Percentiles rank a stretch among this genome's conserved stretches.
Conservation (phyloP, 75 land plant genomes). For the Pinus albicaulis region DNA sequence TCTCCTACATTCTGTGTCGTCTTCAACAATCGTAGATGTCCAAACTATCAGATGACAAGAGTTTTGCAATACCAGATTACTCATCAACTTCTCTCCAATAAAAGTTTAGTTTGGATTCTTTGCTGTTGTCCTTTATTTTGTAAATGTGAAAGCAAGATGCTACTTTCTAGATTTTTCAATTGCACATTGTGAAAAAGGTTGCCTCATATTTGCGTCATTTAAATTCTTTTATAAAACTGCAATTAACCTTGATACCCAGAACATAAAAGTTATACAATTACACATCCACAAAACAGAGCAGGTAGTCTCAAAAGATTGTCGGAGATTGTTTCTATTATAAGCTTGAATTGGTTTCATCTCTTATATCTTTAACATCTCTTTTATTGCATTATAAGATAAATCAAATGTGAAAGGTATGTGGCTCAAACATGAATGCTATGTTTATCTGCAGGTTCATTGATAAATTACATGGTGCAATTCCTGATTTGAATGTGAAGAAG, state of each 20-base stretch:
- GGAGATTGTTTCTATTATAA: not conserved
- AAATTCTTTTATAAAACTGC: too few relatives aligned
- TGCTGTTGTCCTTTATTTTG: too few relatives aligned
- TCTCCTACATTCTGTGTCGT: too few relatives aligned
- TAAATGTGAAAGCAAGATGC: too few relatives aligned
- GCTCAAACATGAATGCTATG: not conserved
- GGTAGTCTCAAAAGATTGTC: not conserved
- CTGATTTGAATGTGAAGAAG: constrained; percentile 22
- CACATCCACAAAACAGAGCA: not conserved
- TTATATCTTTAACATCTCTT: not conserved
- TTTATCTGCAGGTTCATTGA: constrained; percentile 29
- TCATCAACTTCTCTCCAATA: too few relatives aligned
- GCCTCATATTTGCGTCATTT: too few relatives aligned
- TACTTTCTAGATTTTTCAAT: too few relatives aligned
- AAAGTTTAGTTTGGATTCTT: too few relatives aligned
- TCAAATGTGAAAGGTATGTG: not conserved
- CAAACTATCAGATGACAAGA: too few relatives aligned
- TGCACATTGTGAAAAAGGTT: too few relatives aligned
- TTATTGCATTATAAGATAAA: not conserved
- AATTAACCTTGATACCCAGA: not conserved
- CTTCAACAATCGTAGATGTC: too few relatives aligned
- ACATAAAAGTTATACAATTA: not conserved
- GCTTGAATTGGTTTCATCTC: not conserved
- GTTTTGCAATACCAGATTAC: too few relatives aligned
- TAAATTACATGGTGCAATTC: constrained; percentile 13